Conservation (phyloP, 805 yeast species). For the Candida loeiensis region DNA sequence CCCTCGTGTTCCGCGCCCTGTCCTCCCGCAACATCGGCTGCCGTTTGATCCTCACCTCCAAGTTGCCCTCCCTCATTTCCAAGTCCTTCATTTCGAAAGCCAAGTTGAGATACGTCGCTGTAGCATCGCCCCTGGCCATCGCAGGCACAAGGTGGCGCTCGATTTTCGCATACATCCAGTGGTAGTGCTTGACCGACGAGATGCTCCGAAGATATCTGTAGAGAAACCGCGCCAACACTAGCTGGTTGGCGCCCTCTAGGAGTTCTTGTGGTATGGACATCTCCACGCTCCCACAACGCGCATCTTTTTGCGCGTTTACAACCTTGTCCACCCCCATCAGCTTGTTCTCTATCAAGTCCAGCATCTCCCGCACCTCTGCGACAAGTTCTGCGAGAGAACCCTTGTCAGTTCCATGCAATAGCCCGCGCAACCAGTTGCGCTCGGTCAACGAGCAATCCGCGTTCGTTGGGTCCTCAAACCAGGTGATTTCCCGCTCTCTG, state of each 20-base stretch:
- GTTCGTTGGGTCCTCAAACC: conserved; percentile 76
- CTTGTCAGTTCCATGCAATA: no score
- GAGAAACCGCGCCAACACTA: conserved; percentile 28
- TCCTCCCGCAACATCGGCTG: conserved; percentile 22
- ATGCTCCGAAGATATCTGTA: conserved; percentile 24
- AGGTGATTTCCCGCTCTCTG: conserved; percentile 31
- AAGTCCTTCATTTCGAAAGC: conserved; percentile 14
- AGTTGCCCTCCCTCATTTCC: background rate
- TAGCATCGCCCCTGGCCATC: conserved; percentile 9
- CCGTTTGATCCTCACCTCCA: conserved; percentile 14
- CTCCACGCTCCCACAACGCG: background rate
- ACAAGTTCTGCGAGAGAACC: no score
- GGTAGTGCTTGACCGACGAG: conserved; percentile 33
- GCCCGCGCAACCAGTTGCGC: conserved; percentile 53
- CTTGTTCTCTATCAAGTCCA: conserved; percentile 5
- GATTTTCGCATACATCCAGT: conserved; percentile 39
- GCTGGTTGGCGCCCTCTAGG: conserved; percentile 11
- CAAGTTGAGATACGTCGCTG: conserved; percentile 19
- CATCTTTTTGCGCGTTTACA: conserved; percentile 3
- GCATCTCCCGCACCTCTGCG: background rate
- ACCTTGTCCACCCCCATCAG: background rate
- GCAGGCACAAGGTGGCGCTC: conserved; percentile 30
- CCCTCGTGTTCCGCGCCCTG: background rate
- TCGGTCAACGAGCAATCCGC: conserved; percentile 48
- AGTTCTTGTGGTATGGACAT: conserved; percentile 10